phyloP scores from a whole-genome alignment of 228 moss, liverwort and hornwort genomes.

The Sphagnum magellanicum region DNA sequence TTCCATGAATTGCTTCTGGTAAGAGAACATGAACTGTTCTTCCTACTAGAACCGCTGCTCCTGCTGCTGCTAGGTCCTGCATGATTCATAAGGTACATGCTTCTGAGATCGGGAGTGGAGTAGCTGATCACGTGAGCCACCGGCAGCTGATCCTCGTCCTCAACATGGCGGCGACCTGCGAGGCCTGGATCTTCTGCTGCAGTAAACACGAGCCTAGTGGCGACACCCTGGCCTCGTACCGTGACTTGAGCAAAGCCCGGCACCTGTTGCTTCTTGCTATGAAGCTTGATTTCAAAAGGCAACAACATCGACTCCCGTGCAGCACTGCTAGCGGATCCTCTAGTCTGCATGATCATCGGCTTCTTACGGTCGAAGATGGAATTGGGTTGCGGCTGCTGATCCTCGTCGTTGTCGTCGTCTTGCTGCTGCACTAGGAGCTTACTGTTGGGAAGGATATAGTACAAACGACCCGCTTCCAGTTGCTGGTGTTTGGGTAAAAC shows the following conservation, averaged over 20 bases:
- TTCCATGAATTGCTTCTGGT: slow-evolving; percentile 8
- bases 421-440: slow-evolving; percentile 18
- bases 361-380: no score
- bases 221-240: background rate
- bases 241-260: slow-evolving; percentile 20
- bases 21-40: slow-evolving; percentile 1
- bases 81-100: slow-evolving; percentile 5
- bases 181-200: no score
- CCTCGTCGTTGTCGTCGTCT: no score
- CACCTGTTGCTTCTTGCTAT: no score
- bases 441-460: slow-evolving; percentile 36
- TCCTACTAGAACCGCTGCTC: background rate
- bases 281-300: background rate
- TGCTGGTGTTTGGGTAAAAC: slow-evolving; percentile 25
- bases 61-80: background rate
- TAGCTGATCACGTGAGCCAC: slow-evolving; percentile 1
- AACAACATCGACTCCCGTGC: no score
- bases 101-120: slow-evolving; percentile 11
- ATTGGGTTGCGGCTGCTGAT: no score
- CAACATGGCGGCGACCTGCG: no score
- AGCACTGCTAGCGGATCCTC: no score
- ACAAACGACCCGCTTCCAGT: slow-evolving; percentile 49
- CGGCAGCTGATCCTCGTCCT: no score
- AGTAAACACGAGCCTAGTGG: no score
- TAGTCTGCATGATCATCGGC: no score